Conservation (phyloP, 1,139 yeast species). For the Blastobotrys persicus region DNA sequence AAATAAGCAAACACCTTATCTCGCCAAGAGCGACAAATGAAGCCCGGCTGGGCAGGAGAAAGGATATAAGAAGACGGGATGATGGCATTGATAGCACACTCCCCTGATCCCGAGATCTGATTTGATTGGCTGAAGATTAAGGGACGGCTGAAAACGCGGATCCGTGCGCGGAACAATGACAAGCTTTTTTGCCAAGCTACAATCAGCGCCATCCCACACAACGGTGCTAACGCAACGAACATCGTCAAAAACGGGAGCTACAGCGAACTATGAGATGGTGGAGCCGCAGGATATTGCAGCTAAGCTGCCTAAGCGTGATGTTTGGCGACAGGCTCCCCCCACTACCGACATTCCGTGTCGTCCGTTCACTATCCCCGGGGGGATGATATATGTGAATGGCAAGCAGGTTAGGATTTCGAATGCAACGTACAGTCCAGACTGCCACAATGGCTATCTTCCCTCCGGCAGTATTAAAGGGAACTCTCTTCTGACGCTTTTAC, state of each 20-base stretch:
- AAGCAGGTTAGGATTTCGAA: conserved; percentile 19
- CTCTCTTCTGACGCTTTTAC: conserved; percentile 16
- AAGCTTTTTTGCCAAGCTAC: conserved; percentile 15
- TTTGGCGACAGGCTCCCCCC: conserved; percentile 9
- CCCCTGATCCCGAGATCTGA: too few relatives aligned
- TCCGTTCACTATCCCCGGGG: conserved; percentile 13
- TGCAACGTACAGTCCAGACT: conserved; percentile 23
- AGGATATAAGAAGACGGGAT: too few relatives aligned
- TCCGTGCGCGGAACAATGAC: conserved; percentile 6
- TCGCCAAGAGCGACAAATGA: too few relatives aligned
- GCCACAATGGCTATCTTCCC: conserved; percentile 23
- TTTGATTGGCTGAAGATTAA: background rate
- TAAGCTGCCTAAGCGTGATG: conserved; percentile 3
- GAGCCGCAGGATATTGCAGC: background rate
- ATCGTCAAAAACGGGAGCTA: background rate
- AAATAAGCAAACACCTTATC: too few relatives aligned
- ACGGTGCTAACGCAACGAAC: background rate
- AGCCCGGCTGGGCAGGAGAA: too few relatives aligned
- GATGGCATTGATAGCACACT: too few relatives aligned
- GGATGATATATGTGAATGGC: conserved; percentile 20
- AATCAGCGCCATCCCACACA: conserved; percentile 8
- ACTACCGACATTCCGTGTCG: conserved; percentile 7
- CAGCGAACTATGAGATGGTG: conserved; percentile 1
- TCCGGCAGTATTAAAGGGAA: conserved; percentile 15
- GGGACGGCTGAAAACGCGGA: conserved; percentile 7